phyloP scores from a whole-genome alignment of 495 filamentous ascomycete genomes.

The Lasiosphaeria miniovina region DNA sequence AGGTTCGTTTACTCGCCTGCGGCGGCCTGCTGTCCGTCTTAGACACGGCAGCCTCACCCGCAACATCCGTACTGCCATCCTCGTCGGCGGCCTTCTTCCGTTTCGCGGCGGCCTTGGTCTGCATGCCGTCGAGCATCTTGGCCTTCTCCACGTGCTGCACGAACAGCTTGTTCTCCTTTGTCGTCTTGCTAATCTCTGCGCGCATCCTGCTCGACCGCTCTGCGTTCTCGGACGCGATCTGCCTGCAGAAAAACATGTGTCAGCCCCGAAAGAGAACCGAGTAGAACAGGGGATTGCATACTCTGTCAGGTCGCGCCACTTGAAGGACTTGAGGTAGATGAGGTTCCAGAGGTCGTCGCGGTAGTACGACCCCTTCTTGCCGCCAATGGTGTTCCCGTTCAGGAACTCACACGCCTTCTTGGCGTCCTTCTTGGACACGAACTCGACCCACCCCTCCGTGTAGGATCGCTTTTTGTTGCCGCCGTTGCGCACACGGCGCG shows the following conservation, averaged over 20 bases:
- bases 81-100: slow-evolving; percentile 36
- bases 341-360: slow-evolving; percentile 86
- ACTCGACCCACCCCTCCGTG: slow-evolving; percentile 94
- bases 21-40: slow-evolving; percentile 18
- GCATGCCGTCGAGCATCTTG: slow-evolving; percentile 70
- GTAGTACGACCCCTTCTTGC: slow-evolving; percentile 85
- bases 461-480: slow-evolving; percentile 87
- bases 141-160: slow-evolving; percentile 70
- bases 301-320: slow-evolving; percentile 57
- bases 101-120: slow-evolving; percentile 61
- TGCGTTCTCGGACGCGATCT: slow-evolving; percentile 76
- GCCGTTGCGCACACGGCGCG: slow-evolving; percentile 58
- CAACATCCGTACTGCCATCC: slow-evolving; percentile 21
- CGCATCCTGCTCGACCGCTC: slow-evolving; percentile 76
- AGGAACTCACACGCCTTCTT: slow-evolving; percentile 80
- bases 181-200: slow-evolving; percentile 73
- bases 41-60: slow-evolving; percentile 11
- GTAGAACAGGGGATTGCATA: slow-evolving; percentile 9
- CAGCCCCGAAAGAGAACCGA: slow-evolving; percentile 27
- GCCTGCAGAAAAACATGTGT: slow-evolving; percentile 18
- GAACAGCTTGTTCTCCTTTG: slow-evolving; percentile 81
- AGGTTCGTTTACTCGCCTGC: slow-evolving; percentile 52
- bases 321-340: slow-evolving; percentile 78
- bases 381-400: slow-evolving; percentile 79
- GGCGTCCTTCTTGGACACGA: slow-evolving; percentile 59